A percentile compares a stretch with the other conserved stretches of the same genome.
Evolutionary conservation across 1,284 basidiomycete genomes (phyloP).

Genomic region (Cutaneotrichosporon sp.): DNA sequence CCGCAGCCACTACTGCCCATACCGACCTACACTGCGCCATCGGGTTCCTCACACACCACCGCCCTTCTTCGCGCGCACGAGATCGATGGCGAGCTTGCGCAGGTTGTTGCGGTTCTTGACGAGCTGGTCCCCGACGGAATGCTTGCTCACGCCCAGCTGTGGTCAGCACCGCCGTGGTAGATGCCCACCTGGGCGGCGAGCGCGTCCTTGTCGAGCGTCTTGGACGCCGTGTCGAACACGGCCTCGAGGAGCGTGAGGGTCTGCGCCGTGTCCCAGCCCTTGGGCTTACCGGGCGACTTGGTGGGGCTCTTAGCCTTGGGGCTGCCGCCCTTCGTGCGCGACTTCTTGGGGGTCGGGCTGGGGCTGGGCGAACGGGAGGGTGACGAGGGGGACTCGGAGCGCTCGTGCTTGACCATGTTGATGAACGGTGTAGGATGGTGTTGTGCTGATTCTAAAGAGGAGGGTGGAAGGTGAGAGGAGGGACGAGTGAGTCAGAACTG

Average conservation of each 20-base stretch:
- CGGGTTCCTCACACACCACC: too few relatives aligned
- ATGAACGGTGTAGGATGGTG: too few relatives aligned
- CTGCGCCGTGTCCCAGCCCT: background rate
- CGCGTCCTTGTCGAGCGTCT: background rate
- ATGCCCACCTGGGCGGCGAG: background rate
- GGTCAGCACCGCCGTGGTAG: background rate
- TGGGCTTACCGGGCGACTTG: background rate
- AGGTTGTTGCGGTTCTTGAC: slow-evolving; percentile 16
- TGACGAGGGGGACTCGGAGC: background rate
- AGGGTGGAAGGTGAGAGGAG: too few relatives aligned
- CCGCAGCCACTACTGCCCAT: too few relatives aligned
- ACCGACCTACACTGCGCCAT: too few relatives aligned
- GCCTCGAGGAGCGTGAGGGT: slow-evolving; percentile 1
- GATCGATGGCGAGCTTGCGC: slow-evolving; percentile 6
- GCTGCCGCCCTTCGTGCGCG: background rate
- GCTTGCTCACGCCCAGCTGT: slow-evolving; percentile 14
- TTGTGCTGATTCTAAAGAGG: too few relatives aligned
- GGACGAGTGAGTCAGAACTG: background rate
- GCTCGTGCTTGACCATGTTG: slow-evolving; percentile 4
- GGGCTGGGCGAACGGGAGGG: background rate
- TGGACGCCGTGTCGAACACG: background rate
- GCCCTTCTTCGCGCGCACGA: slow-evolving; percentile 7
- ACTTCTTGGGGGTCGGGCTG: background rate
- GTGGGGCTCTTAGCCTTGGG: too few relatives aligned
- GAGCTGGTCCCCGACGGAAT: slow-evolving; percentile 15